A percentile compares a stretch with the other conserved stretches of the same genome.
These are phyloP conservation scores for Theobroma cacao DNA, from an alignment of 345 rosid species.

Conservation along the genomic window DNA sequence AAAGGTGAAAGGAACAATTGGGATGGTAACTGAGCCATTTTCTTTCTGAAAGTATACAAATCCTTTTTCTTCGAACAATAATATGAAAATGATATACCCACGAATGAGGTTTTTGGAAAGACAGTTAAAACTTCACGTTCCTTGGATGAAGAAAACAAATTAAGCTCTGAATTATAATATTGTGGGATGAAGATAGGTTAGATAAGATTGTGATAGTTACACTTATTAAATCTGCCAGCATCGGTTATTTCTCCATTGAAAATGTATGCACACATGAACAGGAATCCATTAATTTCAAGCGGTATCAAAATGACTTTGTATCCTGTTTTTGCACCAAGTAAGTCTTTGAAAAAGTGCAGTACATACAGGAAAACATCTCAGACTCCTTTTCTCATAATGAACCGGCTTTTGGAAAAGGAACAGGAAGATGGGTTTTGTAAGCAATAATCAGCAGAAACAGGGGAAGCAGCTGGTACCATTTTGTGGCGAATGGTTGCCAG, in stretches of 20 bases:
- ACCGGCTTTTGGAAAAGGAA: not conserved
- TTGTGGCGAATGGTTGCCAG: not conserved
- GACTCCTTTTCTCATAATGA: not conserved
- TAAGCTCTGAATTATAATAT: not conserved
- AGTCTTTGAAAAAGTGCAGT: not conserved
- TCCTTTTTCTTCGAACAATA: not conserved
- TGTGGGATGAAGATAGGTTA: not conserved
- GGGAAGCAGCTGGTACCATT: not conserved
- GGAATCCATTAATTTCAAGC: not conserved
- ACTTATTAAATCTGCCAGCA: not conserved
- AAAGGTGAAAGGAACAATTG: slow-evolving; percentile 6
- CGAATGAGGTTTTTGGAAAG: not conserved
- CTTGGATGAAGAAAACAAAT: not conserved
- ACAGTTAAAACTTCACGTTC: not conserved
- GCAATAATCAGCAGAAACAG: not conserved
- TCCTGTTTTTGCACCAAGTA: not conserved
- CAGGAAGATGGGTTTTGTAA: not conserved
- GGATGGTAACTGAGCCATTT: not conserved
- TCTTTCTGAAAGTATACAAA: not conserved
- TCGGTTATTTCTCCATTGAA: not conserved
- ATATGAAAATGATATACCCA: not conserved
- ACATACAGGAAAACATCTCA: not conserved
- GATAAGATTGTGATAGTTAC: not conserved
- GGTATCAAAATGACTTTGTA: not conserved
- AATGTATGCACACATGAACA: not conserved